Evolutionary conservation across 352 stramenopile species (phyloP), one percentile per base, ranked within the genome.

Genomic region (Phytophthora palmivora): DNA sequence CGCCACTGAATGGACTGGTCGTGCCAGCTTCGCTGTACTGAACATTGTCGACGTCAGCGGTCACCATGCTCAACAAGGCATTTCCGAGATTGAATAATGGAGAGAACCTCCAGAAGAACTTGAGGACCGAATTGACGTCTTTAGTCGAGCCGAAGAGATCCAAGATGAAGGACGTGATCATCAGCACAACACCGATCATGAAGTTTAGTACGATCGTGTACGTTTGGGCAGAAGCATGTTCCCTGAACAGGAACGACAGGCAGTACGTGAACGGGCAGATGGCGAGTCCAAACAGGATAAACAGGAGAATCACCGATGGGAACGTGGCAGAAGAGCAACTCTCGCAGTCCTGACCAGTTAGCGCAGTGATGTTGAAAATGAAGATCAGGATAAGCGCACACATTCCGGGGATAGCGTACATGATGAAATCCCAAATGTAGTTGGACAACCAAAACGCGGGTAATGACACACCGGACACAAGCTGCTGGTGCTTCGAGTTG

Each of bases 401-500:
- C 0, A 58, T 58, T 15, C 62, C 72, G 5, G 84, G 78, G 0
- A 98, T 65, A 19, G 92, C 52, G 74, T 98, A 98, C 51, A 92
- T 96, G 5, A 95, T 41, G n/a, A 97, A 61, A 60, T 98, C 94
- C 86, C 93, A 98, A 15, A 94, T 53, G 59, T 91, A 98, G 36
- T 96, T 98, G 22, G 93, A 91, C n/a, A 98, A 30, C 97, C 97
- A 99, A 61, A 99, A 99, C 0, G 92, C 88, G 0, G 59, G 67
- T 15, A 98, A 73, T 28, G 85, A 87, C 0, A 98, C 95, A 7
- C 97, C 97, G 0, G 88, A 96, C 8, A 99, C 95, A 55, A 79
- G 86, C 71, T 98, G 92, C 60, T 97, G 87, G 78, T 99, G 97
- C 68, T 99, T 99, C 1, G 95, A 91, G 67, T 98, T 98, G 70